Evolutionary conservation across 768 basidiomycete species (phyloP).

Genomic region (Calocybe gangraenosa): DNA sequence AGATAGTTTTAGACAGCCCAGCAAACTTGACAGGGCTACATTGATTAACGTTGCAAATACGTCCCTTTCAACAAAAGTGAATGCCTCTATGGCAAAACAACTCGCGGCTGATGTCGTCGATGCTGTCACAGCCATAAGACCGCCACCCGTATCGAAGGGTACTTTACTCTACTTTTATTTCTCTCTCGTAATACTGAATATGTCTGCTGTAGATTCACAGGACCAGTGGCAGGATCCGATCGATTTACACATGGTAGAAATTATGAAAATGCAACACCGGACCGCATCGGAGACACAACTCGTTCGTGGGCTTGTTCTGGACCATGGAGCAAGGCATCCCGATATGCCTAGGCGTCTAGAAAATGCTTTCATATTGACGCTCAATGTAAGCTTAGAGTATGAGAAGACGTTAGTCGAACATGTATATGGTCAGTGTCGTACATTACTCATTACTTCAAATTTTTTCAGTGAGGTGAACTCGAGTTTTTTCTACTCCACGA

Average conservation of each 20-base stretch:
- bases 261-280: constrained; percentile 99
- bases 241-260: constrained; percentile 98
- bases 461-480: constrained; percentile 91
- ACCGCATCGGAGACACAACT: constrained; percentile 97
- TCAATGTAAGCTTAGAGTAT: constrained; percentile 98
- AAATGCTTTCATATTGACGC: constrained; percentile 90
- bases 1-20: constrained; percentile 79
- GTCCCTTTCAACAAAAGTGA: constrained; percentile 94
- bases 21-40: constrained; percentile 81
- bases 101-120: constrained; percentile 93
- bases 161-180: constrained; percentile 12
- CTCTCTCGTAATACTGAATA: constrained; percentile 4
- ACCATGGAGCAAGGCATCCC: constrained; percentile 96
- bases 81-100: constrained; percentile 73
- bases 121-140: constrained; percentile 86
- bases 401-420: constrained; percentile 87
- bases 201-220: constrained; percentile 40
- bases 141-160: constrained; percentile 61
- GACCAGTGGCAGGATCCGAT: constrained; percentile 85
- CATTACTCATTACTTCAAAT: constrained; percentile 12
- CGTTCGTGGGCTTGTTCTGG: constrained; percentile 90
- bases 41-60: constrained; percentile 92
- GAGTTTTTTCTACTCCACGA: constrained; percentile 97
- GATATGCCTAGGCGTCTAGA: constrained; percentile 99
- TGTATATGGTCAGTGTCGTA: constrained; percentile 11